phyloP scores from a whole-genome alignment of 257 asterid genomes.

The Cinchona pubescens region DNA sequence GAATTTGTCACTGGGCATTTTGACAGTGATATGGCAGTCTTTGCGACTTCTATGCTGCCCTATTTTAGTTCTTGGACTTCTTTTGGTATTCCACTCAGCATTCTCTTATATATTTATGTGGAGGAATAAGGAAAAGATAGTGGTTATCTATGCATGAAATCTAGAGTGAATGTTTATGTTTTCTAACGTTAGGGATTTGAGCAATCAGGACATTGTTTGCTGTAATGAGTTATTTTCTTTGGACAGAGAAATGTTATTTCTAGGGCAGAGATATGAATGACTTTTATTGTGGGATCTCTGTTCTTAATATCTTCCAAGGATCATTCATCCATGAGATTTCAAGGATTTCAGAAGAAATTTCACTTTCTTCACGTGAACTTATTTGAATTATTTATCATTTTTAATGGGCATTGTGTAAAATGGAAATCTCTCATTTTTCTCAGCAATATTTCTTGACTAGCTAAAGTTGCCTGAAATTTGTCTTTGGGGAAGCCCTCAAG shows the following conservation, averaged over 20 bases:
- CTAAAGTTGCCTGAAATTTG: background rate
- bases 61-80: background rate
- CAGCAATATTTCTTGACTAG: background rate
- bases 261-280: background rate
- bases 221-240: background rate
- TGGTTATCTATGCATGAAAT: background rate
- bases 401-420: no score
- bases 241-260: background rate
- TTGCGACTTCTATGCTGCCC: slow-evolving; percentile 6
- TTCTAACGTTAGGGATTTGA: background rate
- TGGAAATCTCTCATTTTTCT: background rate
- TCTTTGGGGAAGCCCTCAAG: background rate
- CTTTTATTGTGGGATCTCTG: background rate
- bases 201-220: background rate
- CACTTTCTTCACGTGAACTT: background rate
- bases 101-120: background rate
- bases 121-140: background rate
- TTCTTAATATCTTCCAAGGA: background rate
- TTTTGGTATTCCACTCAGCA: background rate
- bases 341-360: background rate
- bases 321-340: background rate
- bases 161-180: background rate
- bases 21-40: background rate
- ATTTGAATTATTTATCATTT: no score
- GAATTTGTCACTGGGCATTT: background rate